Conservation (phyloP, 495 filamentous ascomycete genomes). For the Viridothelium virens region DNA sequence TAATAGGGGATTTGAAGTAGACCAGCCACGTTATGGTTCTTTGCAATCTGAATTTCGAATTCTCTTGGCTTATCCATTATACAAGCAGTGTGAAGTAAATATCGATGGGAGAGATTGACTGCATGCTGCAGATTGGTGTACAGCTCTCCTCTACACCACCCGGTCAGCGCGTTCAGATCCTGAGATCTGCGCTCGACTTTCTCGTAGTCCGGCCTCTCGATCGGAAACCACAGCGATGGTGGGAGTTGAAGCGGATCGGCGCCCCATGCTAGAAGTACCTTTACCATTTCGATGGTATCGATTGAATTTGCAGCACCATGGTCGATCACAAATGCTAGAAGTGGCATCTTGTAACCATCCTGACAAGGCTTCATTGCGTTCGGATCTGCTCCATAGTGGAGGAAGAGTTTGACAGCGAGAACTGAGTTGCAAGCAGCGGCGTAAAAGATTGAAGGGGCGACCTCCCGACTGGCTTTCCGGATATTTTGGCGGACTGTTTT, state of each 20-base stretch:
- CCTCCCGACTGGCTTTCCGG: neutral
- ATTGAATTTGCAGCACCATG: conserved; percentile 8
- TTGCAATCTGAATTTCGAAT: conserved; percentile 35
- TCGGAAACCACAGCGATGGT: neutral
- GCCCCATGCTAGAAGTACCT: conserved; percentile 14
- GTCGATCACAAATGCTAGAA: conserved; percentile 14
- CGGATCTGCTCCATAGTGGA: neutral
- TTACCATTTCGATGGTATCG: conserved; percentile 13
- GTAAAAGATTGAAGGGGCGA: neutral
- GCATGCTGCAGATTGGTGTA: conserved; percentile 1
- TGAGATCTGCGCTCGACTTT: neutral
- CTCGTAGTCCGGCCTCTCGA: neutral
- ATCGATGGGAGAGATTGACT: conserved; percentile 42
- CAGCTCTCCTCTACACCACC: neutral
- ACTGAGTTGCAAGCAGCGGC: neutral
- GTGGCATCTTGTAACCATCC: neutral
- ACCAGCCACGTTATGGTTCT: conserved; percentile 26
- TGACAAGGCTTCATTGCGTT: neutral
- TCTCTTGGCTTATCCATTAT: conserved; percentile 24
- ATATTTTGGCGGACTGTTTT: neutral
- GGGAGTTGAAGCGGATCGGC: neutral
- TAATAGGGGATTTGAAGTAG: conserved; percentile 42
- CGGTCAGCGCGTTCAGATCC: neutral
- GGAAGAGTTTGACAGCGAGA: neutral
- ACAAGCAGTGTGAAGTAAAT: conserved; percentile 37